Evolutionary conservation across 306 rosid genomes (phyloP).

Genomic region (Quercus agrifolia): DNA sequence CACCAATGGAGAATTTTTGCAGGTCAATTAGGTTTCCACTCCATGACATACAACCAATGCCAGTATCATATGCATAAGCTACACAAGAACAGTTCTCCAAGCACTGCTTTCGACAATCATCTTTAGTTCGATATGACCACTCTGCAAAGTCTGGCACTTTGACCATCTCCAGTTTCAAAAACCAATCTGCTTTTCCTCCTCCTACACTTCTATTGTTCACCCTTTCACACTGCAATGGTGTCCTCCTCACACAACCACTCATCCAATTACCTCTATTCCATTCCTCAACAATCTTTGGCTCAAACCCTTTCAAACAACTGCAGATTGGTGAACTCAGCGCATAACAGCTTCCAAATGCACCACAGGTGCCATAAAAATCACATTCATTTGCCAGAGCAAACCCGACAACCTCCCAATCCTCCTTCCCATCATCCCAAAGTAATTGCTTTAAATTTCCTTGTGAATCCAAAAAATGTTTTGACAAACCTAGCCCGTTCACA

Average conservation of each 20-base stretch:
- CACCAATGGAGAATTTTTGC: constrained; percentile 10
- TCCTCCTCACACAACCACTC: background rate
- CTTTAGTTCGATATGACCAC: background rate
- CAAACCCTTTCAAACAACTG: constrained; percentile 19
- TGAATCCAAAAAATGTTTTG: fast-evolving
- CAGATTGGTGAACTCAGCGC: no score
- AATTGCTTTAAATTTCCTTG: no score
- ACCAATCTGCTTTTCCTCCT: constrained; percentile 26
- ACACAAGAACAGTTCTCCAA: constrained; percentile 27
- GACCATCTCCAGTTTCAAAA: constrained; percentile 13
- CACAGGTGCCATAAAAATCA: constrained; percentile 20
- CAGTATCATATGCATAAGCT: constrained; percentile 16
- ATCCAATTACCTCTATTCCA: constrained; percentile 21
- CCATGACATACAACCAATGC: constrained; percentile 35
- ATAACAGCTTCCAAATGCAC: constrained; percentile 11
- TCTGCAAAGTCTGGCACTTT: constrained; percentile 42
- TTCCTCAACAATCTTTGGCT: background rate
- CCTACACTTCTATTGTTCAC: background rate
- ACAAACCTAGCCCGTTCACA: fast-evolving
- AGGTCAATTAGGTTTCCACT: constrained; percentile 11
- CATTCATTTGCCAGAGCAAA: background rate
- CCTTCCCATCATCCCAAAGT: no score
- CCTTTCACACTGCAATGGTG: constrained; percentile 27
- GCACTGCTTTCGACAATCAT: constrained; percentile 20
- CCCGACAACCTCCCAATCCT: no score